Conservation (phyloP, 2,329 filamentous ascomycete genomes). For the Neofusicoccum cordaticola region DNA sequence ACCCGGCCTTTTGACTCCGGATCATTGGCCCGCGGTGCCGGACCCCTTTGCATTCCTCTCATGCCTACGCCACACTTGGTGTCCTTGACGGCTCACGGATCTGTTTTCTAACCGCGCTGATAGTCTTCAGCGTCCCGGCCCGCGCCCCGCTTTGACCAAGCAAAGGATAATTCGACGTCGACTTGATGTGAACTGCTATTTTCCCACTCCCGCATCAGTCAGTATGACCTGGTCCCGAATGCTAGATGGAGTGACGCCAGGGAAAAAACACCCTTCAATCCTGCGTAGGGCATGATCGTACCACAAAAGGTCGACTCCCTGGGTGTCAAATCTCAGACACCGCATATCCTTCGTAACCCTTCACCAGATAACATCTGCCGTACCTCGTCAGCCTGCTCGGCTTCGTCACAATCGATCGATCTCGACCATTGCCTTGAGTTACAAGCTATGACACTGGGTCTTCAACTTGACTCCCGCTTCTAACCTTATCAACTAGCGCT, state of each 20-base stretch:
- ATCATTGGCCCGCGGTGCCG: background rate
- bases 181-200: background rate
- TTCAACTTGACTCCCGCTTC: background rate
- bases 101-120: background rate
- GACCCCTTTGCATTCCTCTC: slow-evolving; percentile 5
- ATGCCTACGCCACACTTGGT: background rate
- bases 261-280: background rate
- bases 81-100: background rate
- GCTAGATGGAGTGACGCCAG: background rate
- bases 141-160: background rate
- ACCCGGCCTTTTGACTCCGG: background rate
- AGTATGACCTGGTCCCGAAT: background rate
- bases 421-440: background rate
- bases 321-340: background rate
- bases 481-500: slow-evolving; percentile 11
- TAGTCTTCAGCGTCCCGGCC: background rate
- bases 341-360: background rate
- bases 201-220: background rate
- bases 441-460: background rate
- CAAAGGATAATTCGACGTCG: background rate
- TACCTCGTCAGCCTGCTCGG: background rate
- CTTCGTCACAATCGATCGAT: background rate
- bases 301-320: background rate
- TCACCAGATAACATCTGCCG: background rate
- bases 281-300: background rate